Evolutionary conservation across 305 asterid genomes (phyloP).

Genomic region (Fraxinus platypoda): DNA sequence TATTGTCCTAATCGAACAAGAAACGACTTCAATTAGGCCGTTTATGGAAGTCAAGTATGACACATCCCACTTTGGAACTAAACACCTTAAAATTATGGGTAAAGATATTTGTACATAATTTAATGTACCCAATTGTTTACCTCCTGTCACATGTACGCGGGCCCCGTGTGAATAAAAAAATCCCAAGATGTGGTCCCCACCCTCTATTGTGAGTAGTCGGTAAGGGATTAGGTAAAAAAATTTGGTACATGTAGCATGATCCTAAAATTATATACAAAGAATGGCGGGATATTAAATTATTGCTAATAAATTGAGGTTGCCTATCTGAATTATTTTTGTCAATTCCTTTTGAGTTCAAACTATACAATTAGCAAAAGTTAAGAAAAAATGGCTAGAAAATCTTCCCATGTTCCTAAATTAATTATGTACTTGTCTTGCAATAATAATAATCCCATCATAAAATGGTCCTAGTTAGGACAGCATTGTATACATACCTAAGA

Average conservation of each 20-base stretch:
- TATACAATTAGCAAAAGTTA: background rate
- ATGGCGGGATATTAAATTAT: too few relatives aligned
- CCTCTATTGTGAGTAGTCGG: too few relatives aligned
- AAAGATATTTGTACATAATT: too few relatives aligned
- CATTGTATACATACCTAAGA: slow-evolving; percentile 21
- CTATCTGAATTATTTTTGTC: background rate
- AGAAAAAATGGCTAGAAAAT: background rate
- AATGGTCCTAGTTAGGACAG: background rate
- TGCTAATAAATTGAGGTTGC: background rate
- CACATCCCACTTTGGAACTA: background rate
- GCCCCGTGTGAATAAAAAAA: too few relatives aligned
- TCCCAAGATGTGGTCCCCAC: too few relatives aligned
- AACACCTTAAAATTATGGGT: background rate
- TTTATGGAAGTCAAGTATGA: background rate
- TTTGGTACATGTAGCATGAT: too few relatives aligned
- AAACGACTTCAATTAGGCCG: background rate
- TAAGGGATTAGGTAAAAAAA: too few relatives aligned
- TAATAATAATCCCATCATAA: background rate
- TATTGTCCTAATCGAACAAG: background rate
- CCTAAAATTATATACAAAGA: too few relatives aligned
- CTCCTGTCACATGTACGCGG: too few relatives aligned
- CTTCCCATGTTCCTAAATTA: background rate
- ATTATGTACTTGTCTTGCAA: background rate
- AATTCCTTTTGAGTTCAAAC: background rate
- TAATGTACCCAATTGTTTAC: too few relatives aligned